Evolutionary conservation across 495 filamentous ascomycete species (phyloP).

Genomic region (Xylaria intraflava): DNA sequence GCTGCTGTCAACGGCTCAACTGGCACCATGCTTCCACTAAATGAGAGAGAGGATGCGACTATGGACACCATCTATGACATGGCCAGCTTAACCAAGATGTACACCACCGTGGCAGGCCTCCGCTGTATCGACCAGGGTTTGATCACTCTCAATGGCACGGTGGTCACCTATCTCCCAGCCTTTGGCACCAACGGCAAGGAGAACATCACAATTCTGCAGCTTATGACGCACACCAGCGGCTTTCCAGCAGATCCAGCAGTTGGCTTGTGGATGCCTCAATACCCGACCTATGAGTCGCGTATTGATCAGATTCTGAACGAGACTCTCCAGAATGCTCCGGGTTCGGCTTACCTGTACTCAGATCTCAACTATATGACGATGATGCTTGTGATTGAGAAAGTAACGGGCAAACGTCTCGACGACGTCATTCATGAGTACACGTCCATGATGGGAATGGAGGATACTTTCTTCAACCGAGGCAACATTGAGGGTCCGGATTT

Average conservation of each 20-base stretch:
- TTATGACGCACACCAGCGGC: slow-evolving; percentile 27
- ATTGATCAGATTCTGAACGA: slow-evolving; percentile 20
- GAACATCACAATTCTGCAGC: slow-evolving; percentile 23
- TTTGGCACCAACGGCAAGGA: slow-evolving; percentile 24
- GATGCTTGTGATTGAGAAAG: slow-evolving; percentile 21
- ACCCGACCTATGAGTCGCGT: slow-evolving; percentile 16
- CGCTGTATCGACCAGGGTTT: slow-evolving; percentile 20
- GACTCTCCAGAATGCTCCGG: slow-evolving; percentile 18
- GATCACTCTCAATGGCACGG: slow-evolving; percentile 15
- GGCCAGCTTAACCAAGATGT: slow-evolving; percentile 27
- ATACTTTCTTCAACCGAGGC: slow-evolving; percentile 27
- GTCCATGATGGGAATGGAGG: slow-evolving; percentile 19
- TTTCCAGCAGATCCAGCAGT: slow-evolving; percentile 8
- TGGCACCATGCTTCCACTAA: slow-evolving; percentile 15
- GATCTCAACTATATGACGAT: slow-evolving; percentile 28
- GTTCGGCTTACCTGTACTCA: slow-evolving; percentile 24
- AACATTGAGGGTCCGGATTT: slow-evolving; percentile 17
- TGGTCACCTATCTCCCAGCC: slow-evolving; percentile 21
- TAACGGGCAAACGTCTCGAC: slow-evolving; percentile 17
- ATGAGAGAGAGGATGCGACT: slow-evolving; percentile 12
- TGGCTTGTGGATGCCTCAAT: not conserved
- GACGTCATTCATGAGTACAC: slow-evolving; percentile 19
- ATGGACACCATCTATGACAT: slow-evolving; percentile 28
- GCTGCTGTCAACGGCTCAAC: slow-evolving; percentile 21
- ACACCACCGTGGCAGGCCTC: slow-evolving; percentile 20